A percentile compares a stretch with the other conserved stretches of the same genome.
These are phyloP conservation scores for Serpula lacrymans DNA, from an alignment of 768 basidiomycete genomes.

Conservation along the genomic window DNA sequence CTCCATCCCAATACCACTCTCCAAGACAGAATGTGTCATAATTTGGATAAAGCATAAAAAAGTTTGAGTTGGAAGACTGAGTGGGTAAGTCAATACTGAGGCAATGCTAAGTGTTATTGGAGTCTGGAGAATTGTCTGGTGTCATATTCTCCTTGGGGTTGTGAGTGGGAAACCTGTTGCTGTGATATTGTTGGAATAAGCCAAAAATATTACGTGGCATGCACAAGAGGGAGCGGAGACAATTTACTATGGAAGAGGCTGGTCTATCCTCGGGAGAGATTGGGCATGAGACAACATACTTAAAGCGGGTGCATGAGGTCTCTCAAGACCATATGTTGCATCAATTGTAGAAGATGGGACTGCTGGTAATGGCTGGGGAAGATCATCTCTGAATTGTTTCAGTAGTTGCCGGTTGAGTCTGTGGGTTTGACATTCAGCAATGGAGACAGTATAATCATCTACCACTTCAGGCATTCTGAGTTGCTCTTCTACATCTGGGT, in stretches of 20 bases:
- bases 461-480: background rate
- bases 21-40: conserved; percentile 10
- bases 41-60: conserved; percentile 16
- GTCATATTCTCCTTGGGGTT: conserved; percentile 6
- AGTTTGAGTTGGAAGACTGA: background rate
- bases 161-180: background rate
- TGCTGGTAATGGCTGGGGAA: background rate
- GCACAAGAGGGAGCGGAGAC: background rate
- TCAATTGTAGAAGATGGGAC: background rate
- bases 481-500: too few relatives aligned
- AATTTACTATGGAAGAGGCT: too few relatives aligned
- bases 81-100: background rate
- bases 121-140: background rate
- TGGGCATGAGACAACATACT: too few relatives aligned
- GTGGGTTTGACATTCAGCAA: background rate
- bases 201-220: conserved; percentile 5
- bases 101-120: background rate
- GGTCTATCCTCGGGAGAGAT: too few relatives aligned
- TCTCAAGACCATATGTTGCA: background rate
- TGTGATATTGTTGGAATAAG: background rate
- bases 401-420: conserved; percentile 1
- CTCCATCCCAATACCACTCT: conserved; percentile 18
- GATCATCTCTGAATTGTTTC: conserved; percentile 1
- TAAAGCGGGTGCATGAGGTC: background rate
- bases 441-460: background rate